Evolutionary conservation across 176 grass and related monocot species (phyloP).

Genomic region (Chrysopogon serrulatus): DNA sequence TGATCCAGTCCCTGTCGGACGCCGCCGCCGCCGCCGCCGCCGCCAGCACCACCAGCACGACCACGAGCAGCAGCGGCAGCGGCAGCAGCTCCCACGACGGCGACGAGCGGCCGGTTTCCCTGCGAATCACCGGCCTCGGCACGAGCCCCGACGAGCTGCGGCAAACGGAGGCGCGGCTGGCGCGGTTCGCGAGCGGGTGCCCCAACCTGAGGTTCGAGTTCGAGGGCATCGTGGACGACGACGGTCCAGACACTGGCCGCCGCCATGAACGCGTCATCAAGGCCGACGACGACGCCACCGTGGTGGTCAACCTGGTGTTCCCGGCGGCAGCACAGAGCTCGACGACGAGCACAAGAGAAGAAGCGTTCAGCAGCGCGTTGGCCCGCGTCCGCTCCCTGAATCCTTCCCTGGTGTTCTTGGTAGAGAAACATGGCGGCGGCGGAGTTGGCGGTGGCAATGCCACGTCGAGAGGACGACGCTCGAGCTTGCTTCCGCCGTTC

Average conservation of each 20-base stretch:
- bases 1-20: slow-evolving; percentile 77
- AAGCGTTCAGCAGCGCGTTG: slow-evolving; percentile 25
- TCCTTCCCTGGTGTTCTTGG: slow-evolving; percentile 61
- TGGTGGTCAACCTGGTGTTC: slow-evolving; percentile 75
- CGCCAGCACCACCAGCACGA: too few species aligned
- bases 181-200: slow-evolving; percentile 49
- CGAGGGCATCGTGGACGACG: slow-evolving; percentile 39
- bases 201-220: slow-evolving; percentile 64
- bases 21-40: slow-evolving; percentile 2
- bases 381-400: slow-evolving; percentile 38
- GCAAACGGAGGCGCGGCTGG: slow-evolving; percentile 52
- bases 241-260: not conserved
- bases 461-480: not conserved
- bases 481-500: slow-evolving; percentile 43
- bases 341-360: slow-evolving; percentile 26
- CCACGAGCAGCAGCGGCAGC: too few species aligned
- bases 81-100: not conserved
- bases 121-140: slow-evolving; percentile 65
- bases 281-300: slow-evolving; percentile 39
- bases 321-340: slow-evolving; percentile 21
- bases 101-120: slow-evolving; percentile 26
- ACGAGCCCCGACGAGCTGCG: slow-evolving; percentile 44
- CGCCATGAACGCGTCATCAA: not conserved
- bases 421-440: slow-evolving; percentile 31
- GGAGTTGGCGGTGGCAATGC: not conserved